A percentile compares a stretch with the other conserved stretches of the same genome.
These are phyloP conservation scores for Microascus cirrosus DNA, from an alignment of 2,329 filamentous ascomycete genomes.

Conservation along the genomic window DNA sequence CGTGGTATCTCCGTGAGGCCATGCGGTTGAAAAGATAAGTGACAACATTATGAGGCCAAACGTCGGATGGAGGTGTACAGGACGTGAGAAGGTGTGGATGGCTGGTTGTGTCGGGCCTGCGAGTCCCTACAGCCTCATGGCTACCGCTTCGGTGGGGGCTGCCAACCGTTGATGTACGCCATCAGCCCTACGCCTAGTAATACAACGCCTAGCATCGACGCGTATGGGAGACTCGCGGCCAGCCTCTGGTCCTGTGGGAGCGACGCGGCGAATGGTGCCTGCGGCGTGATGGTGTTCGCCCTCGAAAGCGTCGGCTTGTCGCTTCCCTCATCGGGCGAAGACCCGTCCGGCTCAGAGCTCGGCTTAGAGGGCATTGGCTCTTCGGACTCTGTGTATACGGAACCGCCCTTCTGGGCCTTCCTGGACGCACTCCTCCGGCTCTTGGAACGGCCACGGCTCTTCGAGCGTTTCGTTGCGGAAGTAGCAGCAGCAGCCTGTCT, in stretches of 20 bases:
- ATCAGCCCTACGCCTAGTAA: constrained; percentile 73
- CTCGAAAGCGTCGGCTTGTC: constrained; percentile 30
- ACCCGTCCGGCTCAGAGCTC: background rate
- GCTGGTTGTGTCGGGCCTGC: background rate
- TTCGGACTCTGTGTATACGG: constrained; percentile 6
- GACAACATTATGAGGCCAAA: background rate
- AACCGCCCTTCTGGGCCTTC: background rate
- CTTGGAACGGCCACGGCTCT: background rate
- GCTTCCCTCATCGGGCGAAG: constrained; percentile 18
- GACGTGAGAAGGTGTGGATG: background rate
- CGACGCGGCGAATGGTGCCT: constrained; percentile 10
- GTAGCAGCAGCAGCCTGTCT: constrained; percentile 26
- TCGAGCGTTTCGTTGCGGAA: constrained; percentile 7
- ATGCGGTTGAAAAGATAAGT: background rate
- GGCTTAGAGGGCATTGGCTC: background rate
- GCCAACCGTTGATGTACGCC: constrained; percentile 80
- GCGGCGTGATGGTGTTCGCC: constrained; percentile 37
- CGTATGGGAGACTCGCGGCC: constrained; percentile 56
- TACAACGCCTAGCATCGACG: constrained; percentile 73
- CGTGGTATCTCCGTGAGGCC: background rate
- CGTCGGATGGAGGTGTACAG: background rate
- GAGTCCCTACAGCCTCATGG: background rate
- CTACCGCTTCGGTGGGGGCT: constrained; percentile 27
- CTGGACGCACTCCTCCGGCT: background rate
- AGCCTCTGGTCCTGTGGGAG: constrained; percentile 13